Evolutionary conservation across 2,329 filamentous ascomycete genomes (phyloP).

Genomic region (Graphiopsis chlorocephala): DNA sequence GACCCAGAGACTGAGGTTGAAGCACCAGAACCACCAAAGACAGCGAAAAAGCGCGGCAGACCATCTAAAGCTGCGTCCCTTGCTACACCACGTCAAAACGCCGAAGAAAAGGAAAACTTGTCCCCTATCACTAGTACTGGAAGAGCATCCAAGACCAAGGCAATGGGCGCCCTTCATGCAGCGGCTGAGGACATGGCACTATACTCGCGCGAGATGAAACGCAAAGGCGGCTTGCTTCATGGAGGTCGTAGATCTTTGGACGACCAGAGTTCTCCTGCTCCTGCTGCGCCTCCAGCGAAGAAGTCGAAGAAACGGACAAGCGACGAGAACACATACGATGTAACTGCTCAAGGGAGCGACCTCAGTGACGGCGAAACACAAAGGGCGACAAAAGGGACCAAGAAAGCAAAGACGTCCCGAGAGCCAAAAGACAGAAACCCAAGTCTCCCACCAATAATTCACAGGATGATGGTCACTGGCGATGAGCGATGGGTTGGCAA

Average conservation of each 20-base stretch:
- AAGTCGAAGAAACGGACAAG: constrained; percentile 36
- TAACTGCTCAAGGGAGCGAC: constrained; percentile 43
- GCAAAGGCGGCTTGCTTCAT: constrained; percentile 64
- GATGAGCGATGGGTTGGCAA: constrained; percentile 79
- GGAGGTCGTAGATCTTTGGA: constrained; percentile 51
- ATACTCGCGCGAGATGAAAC: constrained; percentile 92
- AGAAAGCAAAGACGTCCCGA: constrained; percentile 56
- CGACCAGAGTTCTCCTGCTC: constrained; percentile 35
- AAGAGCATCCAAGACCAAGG: constrained; percentile 84
- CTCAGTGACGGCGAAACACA: constrained; percentile 47
- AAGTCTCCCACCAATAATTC: constrained; percentile 60
- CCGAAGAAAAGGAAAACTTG: constrained; percentile 70
- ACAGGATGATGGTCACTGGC: constrained; percentile 78
- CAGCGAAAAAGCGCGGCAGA: constrained; percentile 29
- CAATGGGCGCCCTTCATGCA: constrained; percentile 70
- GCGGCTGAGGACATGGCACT: constrained; percentile 81
- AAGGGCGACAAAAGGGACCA: constrained; percentile 46
- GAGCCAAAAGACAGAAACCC: constrained; percentile 2
- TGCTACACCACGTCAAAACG: constrained; percentile 28
- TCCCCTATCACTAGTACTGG: constrained; percentile 72
- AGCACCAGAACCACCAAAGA: constrained; percentile 20
- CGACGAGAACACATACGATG: constrained; percentile 40
- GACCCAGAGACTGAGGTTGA: constrained; percentile 24
- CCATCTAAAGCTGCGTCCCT: constrained; percentile 24
- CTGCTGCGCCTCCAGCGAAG: constrained; percentile 17